These are phyloP conservation scores for Phylloporus sp. DNA, from an alignment of 768 basidiomycete genomes.

Conservation along the genomic window DNA sequence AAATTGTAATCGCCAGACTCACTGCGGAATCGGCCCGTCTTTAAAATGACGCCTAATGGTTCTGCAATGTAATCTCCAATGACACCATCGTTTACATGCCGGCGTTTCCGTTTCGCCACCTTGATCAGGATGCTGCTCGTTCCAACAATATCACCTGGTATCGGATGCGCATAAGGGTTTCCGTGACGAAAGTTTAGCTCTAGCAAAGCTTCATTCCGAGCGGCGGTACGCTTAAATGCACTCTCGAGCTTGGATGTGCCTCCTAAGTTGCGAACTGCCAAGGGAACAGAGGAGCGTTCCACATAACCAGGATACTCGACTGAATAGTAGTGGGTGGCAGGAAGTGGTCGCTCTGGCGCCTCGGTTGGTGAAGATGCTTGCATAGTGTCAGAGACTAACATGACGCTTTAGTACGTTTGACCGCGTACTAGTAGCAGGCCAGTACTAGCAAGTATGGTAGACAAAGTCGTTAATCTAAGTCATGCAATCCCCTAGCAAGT, in stretches of 20 bases:
- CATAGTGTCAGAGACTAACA: constrained; percentile 2
- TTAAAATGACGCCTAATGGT: constrained; percentile 69
- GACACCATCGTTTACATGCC: constrained; percentile 26
- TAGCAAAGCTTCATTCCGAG: constrained; percentile 60
- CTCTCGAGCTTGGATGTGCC: constrained; percentile 67
- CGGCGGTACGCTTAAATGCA: constrained; percentile 68
- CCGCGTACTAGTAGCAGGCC: no score
- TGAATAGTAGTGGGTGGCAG: constrained; percentile 64
- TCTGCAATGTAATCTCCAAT: constrained; percentile 73
- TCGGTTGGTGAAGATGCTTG: constrained; percentile 15
- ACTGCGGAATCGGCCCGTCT: constrained; percentile 90
- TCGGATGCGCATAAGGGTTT: constrained; percentile 78
- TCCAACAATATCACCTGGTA: constrained; percentile 73
- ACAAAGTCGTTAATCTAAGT: background rate
- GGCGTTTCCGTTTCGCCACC: constrained; percentile 70
- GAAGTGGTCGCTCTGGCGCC: constrained; percentile 44
- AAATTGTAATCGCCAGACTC: constrained; percentile 29
- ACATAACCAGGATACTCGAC: constrained; percentile 93
- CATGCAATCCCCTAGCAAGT: no score
- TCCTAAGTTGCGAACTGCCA: constrained; percentile 64
- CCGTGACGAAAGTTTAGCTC: constrained; percentile 74
- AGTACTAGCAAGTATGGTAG: no score
- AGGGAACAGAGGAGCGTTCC: constrained; percentile 51
- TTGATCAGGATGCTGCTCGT: constrained; percentile 84
- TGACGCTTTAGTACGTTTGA: background rate